Evolutionary conservation across 108 stramenopile genomes (phyloP).

Genomic region (Nannochloropsis gaditana): DNA sequence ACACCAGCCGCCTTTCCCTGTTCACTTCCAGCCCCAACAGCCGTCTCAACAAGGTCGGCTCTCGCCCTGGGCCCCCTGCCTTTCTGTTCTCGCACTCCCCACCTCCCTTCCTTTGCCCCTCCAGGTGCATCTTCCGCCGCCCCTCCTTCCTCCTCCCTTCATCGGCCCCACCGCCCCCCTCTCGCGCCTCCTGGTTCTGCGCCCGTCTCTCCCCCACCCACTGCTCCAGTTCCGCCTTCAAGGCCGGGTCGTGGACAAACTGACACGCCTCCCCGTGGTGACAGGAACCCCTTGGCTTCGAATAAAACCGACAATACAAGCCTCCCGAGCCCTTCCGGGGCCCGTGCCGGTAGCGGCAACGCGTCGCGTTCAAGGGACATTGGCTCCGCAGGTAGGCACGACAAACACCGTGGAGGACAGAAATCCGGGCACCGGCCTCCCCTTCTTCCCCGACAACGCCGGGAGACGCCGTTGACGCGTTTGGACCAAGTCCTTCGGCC

Average conservation of each 20-base stretch:
- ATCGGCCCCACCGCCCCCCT: background rate
- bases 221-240: slow-evolving; percentile 1
- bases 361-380: slow-evolving; percentile 9
- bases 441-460: background rate
- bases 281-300: background rate
- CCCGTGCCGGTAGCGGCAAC: background rate
- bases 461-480: background rate
- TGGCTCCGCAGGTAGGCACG: slow-evolving; percentile 4
- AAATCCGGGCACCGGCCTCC: background rate
- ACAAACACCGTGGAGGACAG: background rate
- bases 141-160: background rate
- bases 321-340: background rate
- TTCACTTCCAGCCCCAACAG: background rate
- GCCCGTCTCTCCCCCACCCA: slow-evolving; percentile 10
- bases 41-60: slow-evolving; percentile 11
- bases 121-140: background rate
- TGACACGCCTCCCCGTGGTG: background rate
- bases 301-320: background rate
- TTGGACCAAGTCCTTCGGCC: background rate
- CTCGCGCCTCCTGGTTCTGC: background rate
- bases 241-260: background rate
- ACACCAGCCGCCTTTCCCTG: background rate
- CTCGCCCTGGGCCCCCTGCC: background rate
- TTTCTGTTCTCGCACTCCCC: background rate
- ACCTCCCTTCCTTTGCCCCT: background rate